phyloP scores from a whole-genome alignment of 139 green algal species.

The Nannochloris sp. region DNA sequence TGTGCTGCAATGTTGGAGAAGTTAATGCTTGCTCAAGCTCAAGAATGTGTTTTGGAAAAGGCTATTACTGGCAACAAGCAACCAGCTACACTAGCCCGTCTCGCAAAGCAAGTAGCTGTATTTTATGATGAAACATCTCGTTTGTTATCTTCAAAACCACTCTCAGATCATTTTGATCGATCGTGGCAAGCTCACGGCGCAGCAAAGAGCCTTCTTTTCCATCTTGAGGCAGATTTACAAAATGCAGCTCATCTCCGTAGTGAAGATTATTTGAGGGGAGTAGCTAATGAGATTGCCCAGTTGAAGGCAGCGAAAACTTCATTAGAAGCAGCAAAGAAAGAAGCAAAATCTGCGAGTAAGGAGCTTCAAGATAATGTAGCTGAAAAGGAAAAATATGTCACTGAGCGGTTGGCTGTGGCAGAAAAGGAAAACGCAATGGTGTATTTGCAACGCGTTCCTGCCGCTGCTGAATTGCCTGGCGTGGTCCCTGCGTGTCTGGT shows the following conservation, averaged over 20 bases:
- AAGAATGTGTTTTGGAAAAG: slow-evolving; percentile 91
- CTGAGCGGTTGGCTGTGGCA: slow-evolving; percentile 22
- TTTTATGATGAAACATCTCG: slow-evolving; percentile 66
- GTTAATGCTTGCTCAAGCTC: slow-evolving; percentile 88
- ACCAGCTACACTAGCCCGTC: slow-evolving; percentile 47
- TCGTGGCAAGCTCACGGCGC: slow-evolving; percentile 46
- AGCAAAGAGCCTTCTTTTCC: slow-evolving; percentile 52
- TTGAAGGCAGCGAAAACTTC: slow-evolving; percentile 24
- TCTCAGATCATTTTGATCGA: slow-evolving; percentile 76
- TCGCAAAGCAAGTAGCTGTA: slow-evolving; percentile 49
- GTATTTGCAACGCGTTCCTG: slow-evolving; percentile 46
- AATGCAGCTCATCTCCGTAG: slow-evolving; percentile 17
- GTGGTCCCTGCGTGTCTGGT: slow-evolving; percentile 51
- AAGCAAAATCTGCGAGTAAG: slow-evolving; percentile 31
- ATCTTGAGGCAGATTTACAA: slow-evolving; percentile 57
- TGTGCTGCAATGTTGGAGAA: slow-evolving; percentile 77
- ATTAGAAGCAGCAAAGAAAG: slow-evolving; percentile 21
- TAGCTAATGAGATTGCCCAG: slow-evolving; percentile 37
- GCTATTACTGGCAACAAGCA: slow-evolving; percentile 68
- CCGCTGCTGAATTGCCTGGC: slow-evolving; percentile 35
- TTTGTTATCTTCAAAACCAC: slow-evolving; percentile 31
- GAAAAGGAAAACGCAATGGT: slow-evolving; percentile 51
- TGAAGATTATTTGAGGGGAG: slow-evolving; percentile 23
- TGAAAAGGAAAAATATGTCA: slow-evolving; percentile 27
- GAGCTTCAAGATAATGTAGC: slow-evolving; percentile 38